phyloP scores from a whole-genome alignment of 306 rosid genomes.

The Canavalia gladiata region DNA sequence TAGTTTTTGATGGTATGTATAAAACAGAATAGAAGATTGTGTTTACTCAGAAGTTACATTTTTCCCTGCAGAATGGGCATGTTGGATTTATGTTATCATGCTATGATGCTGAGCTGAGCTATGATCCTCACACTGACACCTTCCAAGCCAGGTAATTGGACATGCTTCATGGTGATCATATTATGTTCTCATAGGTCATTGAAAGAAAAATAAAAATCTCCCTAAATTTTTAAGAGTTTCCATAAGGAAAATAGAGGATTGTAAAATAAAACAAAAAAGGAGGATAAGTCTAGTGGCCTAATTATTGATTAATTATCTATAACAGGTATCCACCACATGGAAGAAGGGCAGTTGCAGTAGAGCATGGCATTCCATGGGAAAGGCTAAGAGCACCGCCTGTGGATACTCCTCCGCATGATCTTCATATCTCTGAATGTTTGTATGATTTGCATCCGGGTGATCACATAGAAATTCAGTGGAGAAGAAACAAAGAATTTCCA shows the following conservation, averaged over 20 bases:
- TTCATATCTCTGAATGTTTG: constrained; percentile 82
- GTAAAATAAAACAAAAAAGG: neutral
- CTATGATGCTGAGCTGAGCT: constrained; percentile 94
- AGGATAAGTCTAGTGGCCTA: constrained; percentile 39
- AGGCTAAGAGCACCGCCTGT: constrained; percentile 88
- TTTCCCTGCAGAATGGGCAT: constrained; percentile 82
- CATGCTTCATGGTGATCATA: constrained; percentile 33
- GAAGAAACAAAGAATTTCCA: constrained; percentile 94
- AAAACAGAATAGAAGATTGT: neutral
- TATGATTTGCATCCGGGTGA: constrained; percentile 80
- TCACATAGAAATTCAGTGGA: constrained; percentile 95
- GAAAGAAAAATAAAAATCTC: neutral
- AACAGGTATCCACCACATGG: constrained; percentile 94
- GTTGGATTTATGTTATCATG: constrained; percentile 96
- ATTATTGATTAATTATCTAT: constrained; percentile 41
- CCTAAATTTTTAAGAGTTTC: neutral
- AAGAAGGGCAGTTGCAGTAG: constrained; percentile 76
- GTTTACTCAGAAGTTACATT: constrained; percentile 40
- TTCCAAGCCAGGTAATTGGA: constrained; percentile 90
- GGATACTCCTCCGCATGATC: constrained; percentile 79
- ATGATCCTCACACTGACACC: constrained; percentile 77
- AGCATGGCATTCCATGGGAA: constrained; percentile 78
- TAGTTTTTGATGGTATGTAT: constrained; percentile 24
- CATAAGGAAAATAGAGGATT: neutral
- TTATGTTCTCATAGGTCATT: constrained; percentile 19